Evolutionary conservation across 441 rosid species (phyloP).

Genomic region (Isatis lusitanica): DNA sequence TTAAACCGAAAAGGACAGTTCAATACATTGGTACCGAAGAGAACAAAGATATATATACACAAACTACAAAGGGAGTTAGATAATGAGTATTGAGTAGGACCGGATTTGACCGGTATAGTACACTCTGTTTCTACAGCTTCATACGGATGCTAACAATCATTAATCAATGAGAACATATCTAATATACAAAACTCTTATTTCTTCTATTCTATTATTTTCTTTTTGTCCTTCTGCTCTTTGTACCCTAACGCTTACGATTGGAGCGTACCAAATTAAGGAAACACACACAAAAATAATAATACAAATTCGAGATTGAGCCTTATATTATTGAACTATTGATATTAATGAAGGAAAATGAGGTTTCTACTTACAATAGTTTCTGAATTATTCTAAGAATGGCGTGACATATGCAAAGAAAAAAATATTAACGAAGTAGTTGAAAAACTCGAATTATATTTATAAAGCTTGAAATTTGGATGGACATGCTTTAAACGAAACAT

Average conservation of each 20-base stretch:
- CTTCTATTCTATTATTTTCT: neutral
- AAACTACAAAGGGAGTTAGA: neutral
- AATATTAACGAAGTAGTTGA: neutral
- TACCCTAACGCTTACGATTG: neutral
- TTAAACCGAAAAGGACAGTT: slow-evolving; percentile 18
- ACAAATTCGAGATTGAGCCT: neutral
- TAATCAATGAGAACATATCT: slow-evolving; percentile 31
- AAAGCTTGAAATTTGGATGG: neutral
- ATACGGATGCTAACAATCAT: slow-evolving; percentile 31
- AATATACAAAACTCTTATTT: slow-evolving; percentile 15
- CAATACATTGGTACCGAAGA: neutral
- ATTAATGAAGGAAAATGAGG: neutral
- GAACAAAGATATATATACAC: neutral
- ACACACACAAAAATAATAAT: neutral
- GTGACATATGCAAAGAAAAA: too few species aligned
- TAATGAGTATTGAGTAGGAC: slow-evolving; percentile 12
- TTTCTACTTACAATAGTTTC: too few species aligned
- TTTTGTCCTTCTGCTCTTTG: slow-evolving; percentile 12
- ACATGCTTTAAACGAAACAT: neutral
- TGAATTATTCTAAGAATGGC: too few species aligned
- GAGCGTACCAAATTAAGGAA: neutral
- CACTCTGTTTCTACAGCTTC: slow-evolving; percentile 24
- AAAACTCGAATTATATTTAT: neutral
- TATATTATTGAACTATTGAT: neutral
- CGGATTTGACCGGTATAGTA: slow-evolving; percentile 36